A percentile compares a stretch with the other conserved stretches of the same genome.
Evolutionary conservation across 805 yeast genomes (phyloP).

Genomic region (Cyberlindnera petersonii): DNA sequence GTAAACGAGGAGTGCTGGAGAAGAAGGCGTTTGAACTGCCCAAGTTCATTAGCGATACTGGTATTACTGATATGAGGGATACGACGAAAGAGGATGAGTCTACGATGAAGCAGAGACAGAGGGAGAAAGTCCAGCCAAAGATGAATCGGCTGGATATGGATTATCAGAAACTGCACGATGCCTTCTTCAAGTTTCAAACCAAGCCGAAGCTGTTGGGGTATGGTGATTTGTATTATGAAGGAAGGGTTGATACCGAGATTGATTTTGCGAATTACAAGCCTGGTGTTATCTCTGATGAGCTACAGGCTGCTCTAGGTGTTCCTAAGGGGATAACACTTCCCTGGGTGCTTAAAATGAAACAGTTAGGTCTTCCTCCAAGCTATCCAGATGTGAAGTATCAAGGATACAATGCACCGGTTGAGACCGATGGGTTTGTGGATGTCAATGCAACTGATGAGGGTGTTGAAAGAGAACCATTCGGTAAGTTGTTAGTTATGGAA

Average conservation of each 20-base stretch:
- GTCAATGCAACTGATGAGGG: slow-evolving; percentile 14
- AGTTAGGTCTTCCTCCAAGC: slow-evolving; percentile 79
- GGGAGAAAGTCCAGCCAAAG: slow-evolving; percentile 87
- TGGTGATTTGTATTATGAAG: slow-evolving; percentile 83
- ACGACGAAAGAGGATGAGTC: slow-evolving; percentile 47
- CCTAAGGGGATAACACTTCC: slow-evolving; percentile 52
- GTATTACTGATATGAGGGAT: slow-evolving; percentile 82
- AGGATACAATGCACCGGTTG: slow-evolving; percentile 42
- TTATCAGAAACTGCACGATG: slow-evolving; percentile 74
- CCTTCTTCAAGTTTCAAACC: slow-evolving; percentile 78
- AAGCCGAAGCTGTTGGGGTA: slow-evolving; percentile 63
- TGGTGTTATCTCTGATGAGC: slow-evolving; percentile 58
- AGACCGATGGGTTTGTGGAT: slow-evolving; percentile 31
- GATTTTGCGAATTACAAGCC: slow-evolving; percentile 49
- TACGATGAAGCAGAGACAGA: slow-evolving; percentile 62
- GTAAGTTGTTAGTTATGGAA: slow-evolving; percentile 29
- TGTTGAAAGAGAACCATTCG: slow-evolving; percentile 28
- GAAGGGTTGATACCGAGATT: slow-evolving; percentile 53
- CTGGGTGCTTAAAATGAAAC: slow-evolving; percentile 69
- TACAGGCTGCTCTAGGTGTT: slow-evolving; percentile 69
- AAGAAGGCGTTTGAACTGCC: slow-evolving; percentile 77
- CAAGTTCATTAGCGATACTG: slow-evolving; percentile 71
- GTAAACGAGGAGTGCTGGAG: slow-evolving; percentile 61
- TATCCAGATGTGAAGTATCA: slow-evolving; percentile 64
- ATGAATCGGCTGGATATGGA: slow-evolving; percentile 84